These are phyloP conservation scores for Argentina anserina DNA, from an alignment of 306 rosid genomes.

Conservation along the genomic window DNA sequence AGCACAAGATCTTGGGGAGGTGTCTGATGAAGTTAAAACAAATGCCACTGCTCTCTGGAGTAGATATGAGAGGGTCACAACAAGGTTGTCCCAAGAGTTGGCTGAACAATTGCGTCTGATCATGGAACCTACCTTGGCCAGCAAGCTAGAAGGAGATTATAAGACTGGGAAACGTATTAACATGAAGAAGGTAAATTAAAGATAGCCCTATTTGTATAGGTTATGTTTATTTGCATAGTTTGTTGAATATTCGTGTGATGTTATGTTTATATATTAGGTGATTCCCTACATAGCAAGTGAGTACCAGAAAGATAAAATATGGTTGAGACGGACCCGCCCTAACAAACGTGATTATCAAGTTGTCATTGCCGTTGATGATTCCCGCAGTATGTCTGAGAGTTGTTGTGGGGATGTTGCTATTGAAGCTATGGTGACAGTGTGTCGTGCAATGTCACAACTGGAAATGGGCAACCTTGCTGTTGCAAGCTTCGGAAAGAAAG, in stretches of 20 bases:
- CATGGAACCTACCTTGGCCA: constrained; percentile 84
- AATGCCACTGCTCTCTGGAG: constrained; percentile 64
- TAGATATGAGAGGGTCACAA: constrained; percentile 66
- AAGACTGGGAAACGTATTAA: constrained; percentile 88
- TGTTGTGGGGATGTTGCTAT: constrained; percentile 66
- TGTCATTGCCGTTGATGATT: constrained; percentile 92
- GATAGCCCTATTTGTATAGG: neutral
- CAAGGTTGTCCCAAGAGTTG: constrained; percentile 76
- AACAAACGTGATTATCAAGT: constrained; percentile 96
- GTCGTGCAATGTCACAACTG: constrained; percentile 85
- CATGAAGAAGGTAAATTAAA: constrained; percentile 72
- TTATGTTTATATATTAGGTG: constrained; percentile 39
- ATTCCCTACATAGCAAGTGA: constrained; percentile 82
- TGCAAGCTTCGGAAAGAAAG: constrained; percentile 83
- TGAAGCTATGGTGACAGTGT: constrained; percentile 86
- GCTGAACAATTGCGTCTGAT: constrained; percentile 92
- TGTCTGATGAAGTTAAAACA: constrained; percentile 34
- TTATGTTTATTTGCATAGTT: neutral
- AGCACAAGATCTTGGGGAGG: constrained; percentile 42
- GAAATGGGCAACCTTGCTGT: constrained; percentile 89
- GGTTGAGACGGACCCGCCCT: constrained; percentile 88
- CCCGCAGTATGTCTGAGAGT: constrained; percentile 85
- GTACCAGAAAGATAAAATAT: constrained; percentile 80
- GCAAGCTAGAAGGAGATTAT: constrained; percentile 93
- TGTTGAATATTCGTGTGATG: neutral